phyloP scores from a whole-genome alignment of 257 asterid genomes.

The Solanum acaule region DNA sequence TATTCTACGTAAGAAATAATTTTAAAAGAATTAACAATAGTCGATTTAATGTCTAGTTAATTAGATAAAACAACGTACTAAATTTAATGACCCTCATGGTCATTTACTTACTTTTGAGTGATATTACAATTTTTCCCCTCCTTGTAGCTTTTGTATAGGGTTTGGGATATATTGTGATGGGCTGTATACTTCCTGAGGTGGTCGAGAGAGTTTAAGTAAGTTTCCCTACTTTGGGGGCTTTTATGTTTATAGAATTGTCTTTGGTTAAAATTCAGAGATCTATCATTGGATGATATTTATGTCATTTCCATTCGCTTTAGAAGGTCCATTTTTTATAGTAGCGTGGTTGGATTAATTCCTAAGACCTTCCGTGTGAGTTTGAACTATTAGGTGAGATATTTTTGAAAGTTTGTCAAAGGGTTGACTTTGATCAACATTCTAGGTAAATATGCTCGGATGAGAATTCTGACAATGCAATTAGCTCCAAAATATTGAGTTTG shows the following conservation, averaged over 20 bases:
- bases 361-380: too few species aligned
- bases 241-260: not conserved
- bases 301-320: too few species aligned
- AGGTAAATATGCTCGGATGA: not conserved
- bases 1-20: too few species aligned
- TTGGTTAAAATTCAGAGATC: not conserved
- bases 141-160: not conserved
- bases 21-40: too few species aligned
- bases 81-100: not conserved
- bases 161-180: not conserved
- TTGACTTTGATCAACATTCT: not conserved
- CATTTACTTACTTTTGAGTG: not conserved
- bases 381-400: not conserved
- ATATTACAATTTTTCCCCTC: not conserved
- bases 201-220: not conserved
- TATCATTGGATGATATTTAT: not conserved
- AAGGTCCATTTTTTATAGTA: too few species aligned
- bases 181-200: not conserved
- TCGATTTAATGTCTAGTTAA: too few species aligned
- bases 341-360: too few species aligned
- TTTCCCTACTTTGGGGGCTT: not conserved
- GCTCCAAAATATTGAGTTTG: too few species aligned
- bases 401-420: not conserved
- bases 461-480: too few species aligned
- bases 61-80: too few species aligned